Conservation (phyloP, 768 basidiomycete genomes). For the Suillus sp. region DNA sequence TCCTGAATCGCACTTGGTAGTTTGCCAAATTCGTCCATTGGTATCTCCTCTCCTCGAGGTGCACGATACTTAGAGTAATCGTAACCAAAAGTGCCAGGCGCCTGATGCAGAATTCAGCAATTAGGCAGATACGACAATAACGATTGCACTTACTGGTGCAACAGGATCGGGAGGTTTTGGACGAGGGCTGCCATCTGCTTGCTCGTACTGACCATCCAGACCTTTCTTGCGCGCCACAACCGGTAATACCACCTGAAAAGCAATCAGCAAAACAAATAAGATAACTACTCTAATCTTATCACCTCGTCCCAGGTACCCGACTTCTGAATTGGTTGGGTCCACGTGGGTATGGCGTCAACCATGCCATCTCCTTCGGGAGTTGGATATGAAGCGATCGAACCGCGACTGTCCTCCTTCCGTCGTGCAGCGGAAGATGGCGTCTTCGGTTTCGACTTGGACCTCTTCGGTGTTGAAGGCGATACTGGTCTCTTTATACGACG, state of each 20-base stretch:
- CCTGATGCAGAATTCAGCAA: conserved; percentile 42
- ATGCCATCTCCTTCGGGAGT: conserved; percentile 56
- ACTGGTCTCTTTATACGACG: conserved; percentile 51
- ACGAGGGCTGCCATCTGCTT: conserved; percentile 67
- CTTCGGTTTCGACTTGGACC: conserved; percentile 38
- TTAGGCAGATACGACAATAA: conserved; percentile 7
- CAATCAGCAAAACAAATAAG: conserved; percentile 15
- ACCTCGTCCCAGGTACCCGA: conserved; percentile 86
- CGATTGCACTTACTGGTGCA: conserved; percentile 8
- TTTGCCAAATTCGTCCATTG: conserved; percentile 68
- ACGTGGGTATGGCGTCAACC: conserved; percentile 77
- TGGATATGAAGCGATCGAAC: conserved; percentile 71
- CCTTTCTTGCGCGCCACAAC: conserved; percentile 85
- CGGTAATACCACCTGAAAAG: conserved; percentile 71
- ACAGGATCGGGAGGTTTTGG: conserved; percentile 42
- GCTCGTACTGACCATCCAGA: conserved; percentile 67
- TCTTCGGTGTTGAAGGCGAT: conserved; percentile 44
- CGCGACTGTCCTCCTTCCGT: conserved; percentile 48
- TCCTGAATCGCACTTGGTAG: conserved; percentile 29
- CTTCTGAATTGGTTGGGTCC: conserved; percentile 72
- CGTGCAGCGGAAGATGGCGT: conserved; percentile 33
- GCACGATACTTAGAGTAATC: conserved; percentile 71
- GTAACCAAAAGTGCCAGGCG: conserved; percentile 82
- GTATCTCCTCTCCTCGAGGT: conserved; percentile 48
- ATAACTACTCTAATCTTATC: conserved; percentile 32